These are phyloP conservation scores for Oryza coarctata DNA, from an alignment of 176 grass and related monocot genomes.

Conservation along the genomic window DNA sequence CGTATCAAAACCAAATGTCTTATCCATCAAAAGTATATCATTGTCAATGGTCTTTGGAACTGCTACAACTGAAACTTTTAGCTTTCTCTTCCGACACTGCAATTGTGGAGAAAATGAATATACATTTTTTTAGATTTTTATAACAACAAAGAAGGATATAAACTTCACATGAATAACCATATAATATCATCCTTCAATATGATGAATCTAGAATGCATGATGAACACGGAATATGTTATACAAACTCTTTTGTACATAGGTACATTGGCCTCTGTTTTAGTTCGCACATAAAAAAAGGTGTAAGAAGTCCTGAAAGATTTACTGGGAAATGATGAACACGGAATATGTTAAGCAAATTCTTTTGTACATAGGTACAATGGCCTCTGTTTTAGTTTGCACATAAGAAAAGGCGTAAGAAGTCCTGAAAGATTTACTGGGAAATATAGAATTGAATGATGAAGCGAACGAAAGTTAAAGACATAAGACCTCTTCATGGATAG, in stretches of 20 bases:
- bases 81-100: conserved; percentile 77
- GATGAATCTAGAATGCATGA: background rate
- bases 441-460: background rate
- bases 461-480: background rate
- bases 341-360: too few species aligned
- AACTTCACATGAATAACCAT: background rate
- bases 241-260: background rate
- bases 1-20: conserved; percentile 98
- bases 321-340: too few species aligned
- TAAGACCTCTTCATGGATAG: conserved; percentile 90
- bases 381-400: background rate
- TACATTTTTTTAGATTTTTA: background rate
- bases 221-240: background rate
- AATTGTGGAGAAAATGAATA: conserved; percentile 4
- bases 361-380: too few species aligned
- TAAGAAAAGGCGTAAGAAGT: background rate
- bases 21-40: conserved; percentile 98
- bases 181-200: background rate
- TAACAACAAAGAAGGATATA: background rate
- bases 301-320: background rate
- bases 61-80: conserved; percentile 90
- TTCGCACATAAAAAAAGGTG: background rate
- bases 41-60: conserved; percentile 97
- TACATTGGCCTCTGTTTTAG: background rate
- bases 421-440: too few species aligned